Percentiles rank a stretch among this genome's conserved stretches.
phyloP scores from a whole-genome alignment of 495 filamentous ascomycete species.

The Aspergillus funiculosus region DNA sequence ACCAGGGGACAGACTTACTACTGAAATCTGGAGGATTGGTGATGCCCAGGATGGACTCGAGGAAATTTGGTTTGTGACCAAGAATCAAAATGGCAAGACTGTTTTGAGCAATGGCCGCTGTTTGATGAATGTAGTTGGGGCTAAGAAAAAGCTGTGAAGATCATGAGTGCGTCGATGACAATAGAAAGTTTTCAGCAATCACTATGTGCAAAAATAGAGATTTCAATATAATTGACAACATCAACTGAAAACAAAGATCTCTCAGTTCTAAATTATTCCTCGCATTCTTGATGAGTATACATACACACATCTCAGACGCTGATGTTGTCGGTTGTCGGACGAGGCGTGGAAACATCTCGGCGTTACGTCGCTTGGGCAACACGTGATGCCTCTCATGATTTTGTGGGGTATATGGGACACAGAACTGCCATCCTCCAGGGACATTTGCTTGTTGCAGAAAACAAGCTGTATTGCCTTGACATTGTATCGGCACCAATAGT shows the following conservation, averaged over 20 bases:
- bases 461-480: background rate
- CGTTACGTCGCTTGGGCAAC: background rate
- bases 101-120: conserved; percentile 73
- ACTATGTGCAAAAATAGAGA: too few species aligned
- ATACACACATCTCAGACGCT: background rate
- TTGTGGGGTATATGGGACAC: background rate
- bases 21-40: conserved; percentile 49
- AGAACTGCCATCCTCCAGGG: too few species aligned
- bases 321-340: background rate
- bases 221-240: too few species aligned
- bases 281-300: background rate
- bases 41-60: conserved; percentile 63
- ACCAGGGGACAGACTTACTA: conserved; percentile 54
- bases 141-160: too few species aligned
- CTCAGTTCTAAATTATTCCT: too few species aligned
- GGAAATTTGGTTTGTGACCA: conserved; percentile 72
- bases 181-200: too few species aligned
- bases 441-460: background rate
- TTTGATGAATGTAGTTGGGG: too few species aligned
- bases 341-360: too few species aligned
- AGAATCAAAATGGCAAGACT: conserved; percentile 66
- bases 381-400: conserved; percentile 1
- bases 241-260: too few species aligned
- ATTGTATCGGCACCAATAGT: background rate
- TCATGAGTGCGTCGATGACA: too few species aligned